phyloP scores from a whole-genome alignment of 371 early-diverging fungal genomes.

The Mucor lusitanicus region DNA sequence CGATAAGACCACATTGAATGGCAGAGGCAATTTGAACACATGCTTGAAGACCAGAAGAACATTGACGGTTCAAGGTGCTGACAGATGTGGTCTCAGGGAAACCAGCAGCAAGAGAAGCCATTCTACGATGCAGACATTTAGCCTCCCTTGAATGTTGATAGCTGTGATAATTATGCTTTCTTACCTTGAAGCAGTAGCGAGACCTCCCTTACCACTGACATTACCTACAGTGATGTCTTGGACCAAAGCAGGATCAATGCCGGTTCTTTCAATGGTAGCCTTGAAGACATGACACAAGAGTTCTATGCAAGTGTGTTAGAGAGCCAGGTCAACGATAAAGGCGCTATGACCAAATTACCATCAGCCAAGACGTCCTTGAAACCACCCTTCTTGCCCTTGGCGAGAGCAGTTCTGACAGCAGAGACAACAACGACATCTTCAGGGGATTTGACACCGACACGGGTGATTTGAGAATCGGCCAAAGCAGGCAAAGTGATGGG shows the following conservation, averaged over 20 bases:
- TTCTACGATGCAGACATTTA: conserved; percentile 25
- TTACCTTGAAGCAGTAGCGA: conserved; percentile 75
- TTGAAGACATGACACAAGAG: conserved; percentile 86
- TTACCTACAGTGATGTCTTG: conserved; percentile 97
- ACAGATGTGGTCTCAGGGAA: conserved; percentile 87
- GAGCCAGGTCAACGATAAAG: background rate
- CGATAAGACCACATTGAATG: conserved; percentile 91
- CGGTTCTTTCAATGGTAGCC: conserved; percentile 76
- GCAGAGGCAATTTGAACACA: conserved; percentile 88
- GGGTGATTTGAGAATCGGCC: conserved; percentile 26
- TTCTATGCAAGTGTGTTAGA: conserved; percentile 49
- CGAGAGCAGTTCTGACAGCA: conserved; percentile 91
- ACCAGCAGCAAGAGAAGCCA: conserved; percentile 95
- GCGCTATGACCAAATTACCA: conserved; percentile 9
- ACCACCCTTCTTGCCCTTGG: conserved; percentile 90
- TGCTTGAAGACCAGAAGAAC: conserved; percentile 97
- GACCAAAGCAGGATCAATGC: conserved; percentile 88
- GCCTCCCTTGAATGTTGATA: background rate
- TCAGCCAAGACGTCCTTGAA: conserved; percentile 92
- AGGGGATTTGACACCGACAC: conserved; percentile 72
- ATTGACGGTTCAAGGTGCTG: conserved; percentile 95
- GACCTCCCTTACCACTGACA: conserved; percentile 91
- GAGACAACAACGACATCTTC: conserved; percentile 88
- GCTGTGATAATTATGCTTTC: background rate
- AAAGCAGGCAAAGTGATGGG: conserved; percentile 29